Conservation (phyloP, 805 yeast genomes). For the Pichia cephalocereana region DNA sequence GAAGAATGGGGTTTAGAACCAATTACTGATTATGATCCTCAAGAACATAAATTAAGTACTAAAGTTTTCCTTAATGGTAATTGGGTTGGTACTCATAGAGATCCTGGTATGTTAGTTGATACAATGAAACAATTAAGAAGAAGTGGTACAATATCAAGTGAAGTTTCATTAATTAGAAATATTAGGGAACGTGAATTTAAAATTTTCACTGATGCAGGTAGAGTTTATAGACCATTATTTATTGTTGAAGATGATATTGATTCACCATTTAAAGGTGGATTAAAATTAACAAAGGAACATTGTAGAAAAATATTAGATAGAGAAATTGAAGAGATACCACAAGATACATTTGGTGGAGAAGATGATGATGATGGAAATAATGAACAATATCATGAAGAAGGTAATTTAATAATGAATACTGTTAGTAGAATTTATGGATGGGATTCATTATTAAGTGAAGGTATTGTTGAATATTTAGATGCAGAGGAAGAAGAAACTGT, state of each 20-base stretch:
- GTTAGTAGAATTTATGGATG: conserved; percentile 53
- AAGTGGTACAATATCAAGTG: conserved; percentile 91
- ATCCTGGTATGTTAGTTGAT: conserved; percentile 84
- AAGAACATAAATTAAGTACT: conserved; percentile 82
- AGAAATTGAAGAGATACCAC: conserved; percentile 48
- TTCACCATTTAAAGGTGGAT: conserved; percentile 61
- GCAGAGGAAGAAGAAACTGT: conserved; percentile 99
- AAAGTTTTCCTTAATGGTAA: conserved; percentile 97
- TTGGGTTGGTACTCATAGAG: conserved; percentile 98
- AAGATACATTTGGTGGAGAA: conserved; percentile 35
- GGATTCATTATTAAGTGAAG: conserved; percentile 73
- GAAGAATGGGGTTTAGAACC: conserved; percentile 99
- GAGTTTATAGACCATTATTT: conserved; percentile 94
- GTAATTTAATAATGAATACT: conserved; percentile 24
- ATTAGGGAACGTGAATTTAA: conserved; percentile 94
- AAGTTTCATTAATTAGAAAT: conserved; percentile 93
- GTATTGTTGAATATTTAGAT: conserved; percentile 92
- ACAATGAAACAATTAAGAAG: conserved; percentile 89
- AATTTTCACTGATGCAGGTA: conserved; percentile 96
- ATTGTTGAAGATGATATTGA: conserved; percentile 81
- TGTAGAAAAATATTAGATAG: conserved; percentile 57
- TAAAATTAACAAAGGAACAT: conserved; percentile 79
- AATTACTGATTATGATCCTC: conserved; percentile 89
- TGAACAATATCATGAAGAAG: not conserved
- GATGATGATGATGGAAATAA: conserved; percentile 32